Percentiles rank a stretch among this genome's conserved stretches.
phyloP scores from a whole-genome alignment of 1,284 basidiomycete species.

The Trametes pubescens region DNA sequence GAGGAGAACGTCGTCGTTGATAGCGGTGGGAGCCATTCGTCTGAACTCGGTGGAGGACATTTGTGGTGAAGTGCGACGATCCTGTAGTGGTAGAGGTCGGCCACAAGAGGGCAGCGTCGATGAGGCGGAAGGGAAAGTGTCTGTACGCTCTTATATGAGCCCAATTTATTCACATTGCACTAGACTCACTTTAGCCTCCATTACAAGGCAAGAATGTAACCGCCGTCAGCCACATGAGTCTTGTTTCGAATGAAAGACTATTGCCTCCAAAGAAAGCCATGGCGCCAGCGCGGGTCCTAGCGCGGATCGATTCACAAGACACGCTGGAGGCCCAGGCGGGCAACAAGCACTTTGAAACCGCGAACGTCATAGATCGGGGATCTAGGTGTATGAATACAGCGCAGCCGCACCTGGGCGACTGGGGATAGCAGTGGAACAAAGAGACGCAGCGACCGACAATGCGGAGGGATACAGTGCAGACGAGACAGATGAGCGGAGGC shows the following conservation, averaged over 20 bases:
- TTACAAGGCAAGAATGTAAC: constrained; percentile 4
- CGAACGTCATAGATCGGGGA: constrained; percentile 11
- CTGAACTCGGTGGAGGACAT: background rate
- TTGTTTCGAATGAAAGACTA: constrained; percentile 1
- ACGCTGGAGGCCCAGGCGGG: constrained; percentile 8
- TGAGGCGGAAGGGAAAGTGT: background rate
- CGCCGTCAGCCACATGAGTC: constrained; percentile 1
- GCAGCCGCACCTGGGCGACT: background rate
- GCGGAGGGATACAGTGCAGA: constrained; percentile 10
- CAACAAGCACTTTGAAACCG: constrained; percentile 4
- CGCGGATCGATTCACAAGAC: background rate
- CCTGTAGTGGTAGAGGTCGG: background rate
- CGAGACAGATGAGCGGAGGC: background rate
- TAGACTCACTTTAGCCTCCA: constrained; percentile 13
- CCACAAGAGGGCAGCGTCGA: background rate
- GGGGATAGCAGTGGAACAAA: constrained; percentile 7
- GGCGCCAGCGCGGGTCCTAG: background rate
- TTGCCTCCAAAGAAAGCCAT: background rate
- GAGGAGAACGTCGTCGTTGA: constrained; percentile 15
- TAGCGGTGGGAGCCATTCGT: background rate
- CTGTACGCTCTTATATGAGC: background rate
- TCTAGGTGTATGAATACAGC: constrained; percentile 16
- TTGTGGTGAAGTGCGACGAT: background rate
- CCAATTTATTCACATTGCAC: background rate
- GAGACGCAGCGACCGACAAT: constrained; percentile 6